A percentile compares a stretch with the other conserved stretches of the same genome.
These are phyloP conservation scores for Colletotrichum sp. DNA, from an alignment of 2,329 filamentous ascomycete species.

Conservation along the genomic window DNA sequence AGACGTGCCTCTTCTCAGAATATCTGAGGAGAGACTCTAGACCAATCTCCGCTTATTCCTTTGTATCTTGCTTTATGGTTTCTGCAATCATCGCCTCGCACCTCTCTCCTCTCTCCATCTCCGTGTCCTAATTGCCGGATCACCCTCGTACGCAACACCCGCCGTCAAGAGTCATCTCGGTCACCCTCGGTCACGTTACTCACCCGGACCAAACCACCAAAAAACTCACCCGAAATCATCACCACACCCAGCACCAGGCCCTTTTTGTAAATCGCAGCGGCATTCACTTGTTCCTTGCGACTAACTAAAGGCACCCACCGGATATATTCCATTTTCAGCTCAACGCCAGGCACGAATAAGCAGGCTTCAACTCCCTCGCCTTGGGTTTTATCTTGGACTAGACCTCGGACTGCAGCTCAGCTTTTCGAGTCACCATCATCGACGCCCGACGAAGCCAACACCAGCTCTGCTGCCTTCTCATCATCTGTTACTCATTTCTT, in stretches of 20 bases:
- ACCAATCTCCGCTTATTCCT: constrained; percentile 38
- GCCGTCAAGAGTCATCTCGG: constrained; percentile 21
- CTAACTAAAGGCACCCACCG: constrained; percentile 20
- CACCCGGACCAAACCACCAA: constrained; percentile 3
- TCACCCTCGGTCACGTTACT: constrained; percentile 21
- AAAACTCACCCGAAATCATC: background rate
- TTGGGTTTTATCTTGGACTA: background rate
- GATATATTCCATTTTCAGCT: constrained; percentile 7
- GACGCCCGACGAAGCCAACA: background rate
- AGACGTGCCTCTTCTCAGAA: constrained; percentile 23
- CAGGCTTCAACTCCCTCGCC: constrained; percentile 8
- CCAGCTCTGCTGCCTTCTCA: background rate
- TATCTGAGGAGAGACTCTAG: constrained; percentile 31
- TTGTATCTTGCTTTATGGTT: constrained; percentile 24
- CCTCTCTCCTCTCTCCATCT: constrained; percentile 15
- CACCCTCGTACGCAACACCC: constrained; percentile 22
- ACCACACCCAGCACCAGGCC: constrained; percentile 17
- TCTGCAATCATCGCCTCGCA: constrained; percentile 19
- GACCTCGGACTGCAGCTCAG: background rate
- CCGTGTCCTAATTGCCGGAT: constrained; percentile 20
- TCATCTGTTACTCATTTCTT: background rate
- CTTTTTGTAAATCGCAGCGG: constrained; percentile 40
- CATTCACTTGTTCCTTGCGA: constrained; percentile 59
- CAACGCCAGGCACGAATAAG: constrained; percentile 9
- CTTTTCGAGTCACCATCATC: background rate